Percentiles rank a stretch among this genome's conserved stretches.
These are phyloP conservation scores for Ogataea wickerhamii DNA, from an alignment of 805 yeast species.

Conservation along the genomic window DNA sequence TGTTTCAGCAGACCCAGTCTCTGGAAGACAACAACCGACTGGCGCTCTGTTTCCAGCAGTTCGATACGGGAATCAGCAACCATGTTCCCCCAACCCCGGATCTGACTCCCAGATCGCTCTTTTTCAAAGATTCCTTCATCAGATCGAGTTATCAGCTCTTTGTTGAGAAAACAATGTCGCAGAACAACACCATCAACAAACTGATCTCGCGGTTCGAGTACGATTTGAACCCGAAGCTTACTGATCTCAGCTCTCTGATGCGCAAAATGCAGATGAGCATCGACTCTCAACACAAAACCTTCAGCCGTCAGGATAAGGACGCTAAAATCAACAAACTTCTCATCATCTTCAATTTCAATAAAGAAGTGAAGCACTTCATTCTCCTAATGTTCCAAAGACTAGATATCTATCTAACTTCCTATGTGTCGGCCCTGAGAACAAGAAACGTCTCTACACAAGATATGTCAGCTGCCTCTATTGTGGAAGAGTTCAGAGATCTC, in stretches of 20 bases:
- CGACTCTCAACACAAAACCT: constrained; percentile 4
- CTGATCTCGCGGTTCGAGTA: constrained; percentile 18
- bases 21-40: constrained; percentile 10
- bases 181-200: constrained; percentile 15
- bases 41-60: constrained; percentile 10
- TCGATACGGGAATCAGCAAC: constrained; percentile 3
- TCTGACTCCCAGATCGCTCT: constrained; percentile 23
- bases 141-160: constrained; percentile 24
- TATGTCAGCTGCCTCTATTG: constrained; percentile 4
- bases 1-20: constrained; percentile 13
- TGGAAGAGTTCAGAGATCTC: constrained; percentile 12
- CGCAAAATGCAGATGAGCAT: background rate
- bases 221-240: constrained; percentile 7
- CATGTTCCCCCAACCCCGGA: background rate
- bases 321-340: constrained; percentile 7
- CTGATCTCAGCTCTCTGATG: constrained; percentile 5
- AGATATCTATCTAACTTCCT: constrained; percentile 2
- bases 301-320: constrained; percentile 11
- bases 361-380: constrained; percentile 4
- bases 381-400: constrained; percentile 2
- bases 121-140: constrained; percentile 24
- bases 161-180: constrained; percentile 16
- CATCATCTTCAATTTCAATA: constrained; percentile 7
- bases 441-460: background rate
- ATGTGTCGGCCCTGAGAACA: background rate